phyloP scores from a whole-genome alignment of 2,329 filamentous ascomycete genomes.

The Scolecobasidium constrictum region DNA sequence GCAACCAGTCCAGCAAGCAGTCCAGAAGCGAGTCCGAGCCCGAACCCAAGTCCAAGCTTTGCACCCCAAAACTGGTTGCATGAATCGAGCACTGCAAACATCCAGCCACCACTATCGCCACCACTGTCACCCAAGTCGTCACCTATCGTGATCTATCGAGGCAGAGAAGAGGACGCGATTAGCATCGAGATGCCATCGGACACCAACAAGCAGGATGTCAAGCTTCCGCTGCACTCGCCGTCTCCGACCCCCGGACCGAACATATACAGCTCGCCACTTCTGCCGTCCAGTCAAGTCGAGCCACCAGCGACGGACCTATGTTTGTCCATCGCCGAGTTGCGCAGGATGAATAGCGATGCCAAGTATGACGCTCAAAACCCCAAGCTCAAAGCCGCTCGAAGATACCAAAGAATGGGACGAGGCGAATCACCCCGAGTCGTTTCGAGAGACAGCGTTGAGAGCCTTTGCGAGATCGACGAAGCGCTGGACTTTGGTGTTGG shows the following conservation, averaged over 20 bases:
- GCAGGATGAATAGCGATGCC: slow-evolving; percentile 1
- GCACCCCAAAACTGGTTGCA: not conserved
- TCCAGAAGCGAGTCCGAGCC: too few species aligned
- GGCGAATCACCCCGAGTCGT: not conserved
- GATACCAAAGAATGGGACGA: not conserved
- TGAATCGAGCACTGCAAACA: too few species aligned
- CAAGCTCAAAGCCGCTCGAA: not conserved
- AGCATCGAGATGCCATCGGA: not conserved
- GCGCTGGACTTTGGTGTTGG: not conserved
- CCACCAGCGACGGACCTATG: not conserved
- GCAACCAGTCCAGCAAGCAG: too few species aligned
- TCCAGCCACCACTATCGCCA: not conserved
- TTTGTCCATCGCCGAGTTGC: not conserved
- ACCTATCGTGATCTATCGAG: not conserved
- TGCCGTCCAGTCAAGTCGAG: not conserved
- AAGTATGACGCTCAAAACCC: not conserved
- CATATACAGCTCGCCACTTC: not conserved
- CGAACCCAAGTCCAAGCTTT: not conserved
- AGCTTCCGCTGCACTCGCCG: not conserved
- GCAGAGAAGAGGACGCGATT: not conserved
- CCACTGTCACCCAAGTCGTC: not conserved
- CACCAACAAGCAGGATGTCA: not conserved
- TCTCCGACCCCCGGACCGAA: not conserved
- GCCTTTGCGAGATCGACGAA: not conserved
- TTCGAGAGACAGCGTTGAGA: not conserved